These are phyloP conservation scores for Telopea speciosissima DNA, from an alignment of 177 flowering plant genomes.

Conservation along the genomic window DNA sequence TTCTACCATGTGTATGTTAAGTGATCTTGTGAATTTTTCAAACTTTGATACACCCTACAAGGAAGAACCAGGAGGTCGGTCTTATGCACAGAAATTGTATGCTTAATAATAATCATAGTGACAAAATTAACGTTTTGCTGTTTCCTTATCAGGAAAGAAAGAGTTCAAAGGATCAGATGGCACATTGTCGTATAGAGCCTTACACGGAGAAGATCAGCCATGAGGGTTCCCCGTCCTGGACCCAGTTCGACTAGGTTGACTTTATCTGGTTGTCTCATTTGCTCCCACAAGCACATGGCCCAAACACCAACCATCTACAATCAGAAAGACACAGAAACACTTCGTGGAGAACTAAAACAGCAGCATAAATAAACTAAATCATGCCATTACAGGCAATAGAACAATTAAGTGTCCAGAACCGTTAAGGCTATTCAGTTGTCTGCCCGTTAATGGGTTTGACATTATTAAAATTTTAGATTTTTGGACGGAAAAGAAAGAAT, in stretches of 20 bases:
- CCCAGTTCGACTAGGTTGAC: slow-evolving; percentile 91
- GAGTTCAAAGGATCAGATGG: background rate
- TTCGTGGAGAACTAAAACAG: background rate
- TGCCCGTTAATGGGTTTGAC: background rate
- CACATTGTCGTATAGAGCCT: slow-evolving; percentile 10
- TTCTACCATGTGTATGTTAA: slow-evolving; percentile 85
- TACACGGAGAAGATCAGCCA: slow-evolving; percentile 98
- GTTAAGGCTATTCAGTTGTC: background rate
- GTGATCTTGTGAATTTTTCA: slow-evolving; percentile 57
- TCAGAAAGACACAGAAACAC: background rate
- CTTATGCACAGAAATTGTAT: slow-evolving; percentile 1
- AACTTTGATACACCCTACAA: slow-evolving; percentile 83
- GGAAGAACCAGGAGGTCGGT: slow-evolving; percentile 5
- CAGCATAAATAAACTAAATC: background rate
- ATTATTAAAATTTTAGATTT: no score
- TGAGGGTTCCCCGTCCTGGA: slow-evolving; percentile 97
- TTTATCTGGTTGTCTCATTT: slow-evolving; percentile 82
- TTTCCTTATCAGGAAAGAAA: background rate
- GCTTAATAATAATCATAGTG: background rate
- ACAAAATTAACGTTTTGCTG: background rate
- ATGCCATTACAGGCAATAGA: background rate
- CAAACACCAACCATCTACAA: slow-evolving; percentile 89
- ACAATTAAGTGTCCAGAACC: background rate
- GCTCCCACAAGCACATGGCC: slow-evolving; percentile 97
- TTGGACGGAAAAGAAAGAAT: background rate